Evolutionary conservation across 176 grass and related monocot species (phyloP).

Genomic region (Juncus effusus): DNA sequence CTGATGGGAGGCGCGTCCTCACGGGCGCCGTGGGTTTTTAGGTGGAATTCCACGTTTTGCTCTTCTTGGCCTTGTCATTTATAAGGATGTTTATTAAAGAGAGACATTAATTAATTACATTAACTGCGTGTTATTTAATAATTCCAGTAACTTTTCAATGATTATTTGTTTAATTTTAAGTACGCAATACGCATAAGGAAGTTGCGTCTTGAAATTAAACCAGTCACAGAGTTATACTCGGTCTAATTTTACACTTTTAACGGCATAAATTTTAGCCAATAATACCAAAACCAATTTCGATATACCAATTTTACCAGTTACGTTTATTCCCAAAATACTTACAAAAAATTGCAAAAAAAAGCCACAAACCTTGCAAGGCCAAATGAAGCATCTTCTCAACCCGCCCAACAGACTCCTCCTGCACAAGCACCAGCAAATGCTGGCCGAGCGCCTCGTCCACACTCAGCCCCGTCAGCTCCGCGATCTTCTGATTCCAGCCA

Average conservation of each 20-base stretch:
- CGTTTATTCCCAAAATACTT: no score
- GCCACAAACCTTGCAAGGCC: conserved; percentile 75
- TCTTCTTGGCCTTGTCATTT: conserved; percentile 88
- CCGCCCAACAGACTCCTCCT: conserved; percentile 52
- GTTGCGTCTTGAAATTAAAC: no score
- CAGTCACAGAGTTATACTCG: no score
- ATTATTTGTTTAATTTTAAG: no score
- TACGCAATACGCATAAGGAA: no score
- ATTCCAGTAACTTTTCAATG: neutral
- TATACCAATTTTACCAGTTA: no score
- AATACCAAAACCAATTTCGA: no score
- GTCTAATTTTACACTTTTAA: no score
- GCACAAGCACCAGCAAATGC: conserved; percentile 75
- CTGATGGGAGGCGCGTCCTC: conserved; percentile 59
- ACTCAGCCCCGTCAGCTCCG: conserved; percentile 61
- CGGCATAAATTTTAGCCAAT: no score
- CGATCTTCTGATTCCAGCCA: conserved; percentile 88
- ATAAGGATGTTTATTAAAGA: neutral
- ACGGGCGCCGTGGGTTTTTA: conserved; percentile 70
- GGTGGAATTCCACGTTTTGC: conserved; percentile 73
- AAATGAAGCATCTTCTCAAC: conserved; percentile 83
- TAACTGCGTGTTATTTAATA: no score
- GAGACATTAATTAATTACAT: neutral
- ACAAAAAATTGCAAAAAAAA: no score
- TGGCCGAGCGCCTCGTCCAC: conserved; percentile 81